Evolutionary conservation across 1,139 yeast species (phyloP), one percentile per base, ranked within the genome.

Genomic region (Schizosaccharomyces versatilis): DNA sequence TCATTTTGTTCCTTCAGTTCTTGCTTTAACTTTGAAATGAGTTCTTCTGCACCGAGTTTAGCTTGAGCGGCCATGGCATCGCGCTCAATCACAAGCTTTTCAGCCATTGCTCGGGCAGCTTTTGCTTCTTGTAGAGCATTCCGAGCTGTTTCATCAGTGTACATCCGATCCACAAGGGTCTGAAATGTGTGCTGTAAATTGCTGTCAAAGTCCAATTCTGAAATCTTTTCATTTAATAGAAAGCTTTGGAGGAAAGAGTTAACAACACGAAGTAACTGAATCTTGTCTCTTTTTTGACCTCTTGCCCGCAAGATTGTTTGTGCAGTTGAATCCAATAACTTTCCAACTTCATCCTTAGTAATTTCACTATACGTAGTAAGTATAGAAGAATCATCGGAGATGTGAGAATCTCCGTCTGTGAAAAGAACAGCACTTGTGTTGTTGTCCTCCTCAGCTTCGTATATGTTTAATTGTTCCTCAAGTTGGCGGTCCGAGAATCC

Each of bases 61-160:
- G 88, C 71, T 65, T 84, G 84, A 55, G 79, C 72, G 24, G 81
- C 76, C 69, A 88, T 73, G 52, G 79, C 80, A 62, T 85, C 95
- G 56, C 93, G 74, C 65, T 88, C 96, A 0, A 94, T 93, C 47
- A 78, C 75, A 7, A 94, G 84, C 62, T 82, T 86, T 62, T 83
- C 94, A 0, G 84, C 83, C 48, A 75, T 72, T 61, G 77, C 79
- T 52, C 77, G 76, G 51, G 81, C 75, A 38, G 76, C 79, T 60
- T 80, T 79, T 15, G 81, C 80, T 60, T 88, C 96, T 52, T 75
- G 68, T 55, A 82, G 71, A 0, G 95, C 94, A 57, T 81, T 74
- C 55, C 83, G 73, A 19, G 95, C 95, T 66, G 82, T 83, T 58
- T 86, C 95, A 67, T 90, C 98, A 0, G 95, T 84, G 61, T 81